Evolutionary conservation across 2,329 filamentous ascomycete species (phyloP).

Genomic region (Alternaria sp.): DNA sequence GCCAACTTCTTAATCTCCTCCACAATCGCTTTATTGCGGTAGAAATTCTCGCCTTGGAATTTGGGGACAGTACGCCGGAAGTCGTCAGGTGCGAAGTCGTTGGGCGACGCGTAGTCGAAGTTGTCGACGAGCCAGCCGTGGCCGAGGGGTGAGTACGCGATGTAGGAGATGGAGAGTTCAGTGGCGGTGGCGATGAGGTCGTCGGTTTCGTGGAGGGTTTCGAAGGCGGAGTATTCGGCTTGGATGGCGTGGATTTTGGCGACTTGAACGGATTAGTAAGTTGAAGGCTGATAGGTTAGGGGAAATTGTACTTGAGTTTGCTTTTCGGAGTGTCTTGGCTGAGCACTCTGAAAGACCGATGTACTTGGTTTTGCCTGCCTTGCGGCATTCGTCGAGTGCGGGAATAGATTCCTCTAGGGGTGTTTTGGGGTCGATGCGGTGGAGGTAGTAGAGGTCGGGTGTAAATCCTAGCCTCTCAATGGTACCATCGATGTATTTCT

Average conservation of each 20-base stretch:
- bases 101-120: slow-evolving; percentile 40
- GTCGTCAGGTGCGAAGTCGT: slow-evolving; percentile 52
- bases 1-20: slow-evolving; percentile 36
- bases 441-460: slow-evolving; percentile 51
- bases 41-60: slow-evolving; percentile 49
- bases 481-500: slow-evolving; percentile 47
- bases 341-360: slow-evolving; percentile 56
- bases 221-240: slow-evolving; percentile 59
- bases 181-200: slow-evolving; percentile 45
- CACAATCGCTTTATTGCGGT: slow-evolving; percentile 39
- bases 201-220: slow-evolving; percentile 51
- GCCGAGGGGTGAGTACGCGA: slow-evolving; percentile 45
- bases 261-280: slow-evolving; percentile 29
- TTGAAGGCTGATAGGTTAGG: neutral
- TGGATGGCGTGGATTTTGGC: slow-evolving; percentile 57
- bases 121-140: slow-evolving; percentile 35
- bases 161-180: slow-evolving; percentile 46
- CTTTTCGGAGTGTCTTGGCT: slow-evolving; percentile 55
- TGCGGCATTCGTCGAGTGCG: slow-evolving; percentile 49
- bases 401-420: slow-evolving; percentile 54
- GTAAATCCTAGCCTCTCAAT: slow-evolving; percentile 48
- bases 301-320: slow-evolving; percentile 36
- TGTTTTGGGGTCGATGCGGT: slow-evolving; percentile 49
- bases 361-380: slow-evolving; percentile 57
- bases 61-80: slow-evolving; percentile 47